phyloP scores from a whole-genome alignment of 2,329 filamentous ascomycete species.

The Raffaelea albimanens region DNA sequence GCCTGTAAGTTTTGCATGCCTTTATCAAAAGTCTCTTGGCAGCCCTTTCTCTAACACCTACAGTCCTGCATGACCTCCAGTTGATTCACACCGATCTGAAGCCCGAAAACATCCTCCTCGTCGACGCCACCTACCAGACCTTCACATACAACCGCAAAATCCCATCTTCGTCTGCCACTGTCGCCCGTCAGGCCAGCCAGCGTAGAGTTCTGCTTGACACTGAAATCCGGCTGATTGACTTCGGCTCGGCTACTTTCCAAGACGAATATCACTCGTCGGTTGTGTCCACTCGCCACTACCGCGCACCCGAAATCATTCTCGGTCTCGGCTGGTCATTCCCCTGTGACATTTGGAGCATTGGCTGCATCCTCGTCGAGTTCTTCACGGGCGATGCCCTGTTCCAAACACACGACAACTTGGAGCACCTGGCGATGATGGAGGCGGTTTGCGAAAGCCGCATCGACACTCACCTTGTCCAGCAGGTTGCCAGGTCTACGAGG shows the following conservation, averaged over 20 bases:
- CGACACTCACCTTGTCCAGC: constrained; percentile 47
- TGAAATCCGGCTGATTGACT: constrained; percentile 62
- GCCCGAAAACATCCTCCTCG: constrained; percentile 61
- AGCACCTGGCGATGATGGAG: constrained; percentile 70
- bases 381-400: constrained; percentile 63
- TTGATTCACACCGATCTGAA: constrained; percentile 84
- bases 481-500: constrained; percentile 47
- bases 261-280: constrained; percentile 66
- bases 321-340: constrained; percentile 63
- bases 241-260: constrained; percentile 63
- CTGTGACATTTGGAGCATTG: constrained; percentile 67
- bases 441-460: constrained; percentile 52
- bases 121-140: constrained; percentile 56
- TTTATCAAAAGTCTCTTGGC: neutral
- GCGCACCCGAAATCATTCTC: constrained; percentile 62
- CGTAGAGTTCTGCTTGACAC: constrained; percentile 57
- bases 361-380: constrained; percentile 63
- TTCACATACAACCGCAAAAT: constrained; percentile 64
- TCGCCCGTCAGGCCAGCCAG: constrained; percentile 52
- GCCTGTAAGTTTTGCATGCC: constrained; percentile 59
- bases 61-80: constrained; percentile 92
- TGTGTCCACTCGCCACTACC: constrained; percentile 60
- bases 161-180: constrained; percentile 54
- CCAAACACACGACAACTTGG: constrained; percentile 63
- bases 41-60: constrained; percentile 14